Conservation (phyloP, 495 filamentous ascomycete genomes). For the Hypomontagnella submonticulosa region DNA sequence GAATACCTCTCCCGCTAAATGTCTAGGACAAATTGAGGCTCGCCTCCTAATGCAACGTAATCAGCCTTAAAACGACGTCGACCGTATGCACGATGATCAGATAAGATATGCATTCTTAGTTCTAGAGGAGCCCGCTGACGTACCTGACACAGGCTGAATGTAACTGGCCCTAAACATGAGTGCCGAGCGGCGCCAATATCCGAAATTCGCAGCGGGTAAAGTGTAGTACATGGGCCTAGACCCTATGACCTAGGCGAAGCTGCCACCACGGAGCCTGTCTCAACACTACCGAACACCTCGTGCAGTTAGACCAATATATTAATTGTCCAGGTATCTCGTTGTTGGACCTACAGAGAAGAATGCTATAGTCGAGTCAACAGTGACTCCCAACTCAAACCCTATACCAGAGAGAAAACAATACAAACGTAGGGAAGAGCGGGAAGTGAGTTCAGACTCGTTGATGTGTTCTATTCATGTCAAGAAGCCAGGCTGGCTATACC, state of each 20-base stretch:
- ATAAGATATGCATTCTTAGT: slow-evolving; percentile 4
- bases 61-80: slow-evolving; percentile 36
- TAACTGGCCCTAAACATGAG: not conserved
- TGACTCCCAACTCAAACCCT: no score
- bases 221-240: slow-evolving; percentile 3
- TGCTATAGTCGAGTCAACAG: no score
- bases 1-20: not conserved
- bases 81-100: slow-evolving; percentile 24
- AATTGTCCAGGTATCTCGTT: no score
- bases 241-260: not conserved
- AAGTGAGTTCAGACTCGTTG: not conserved
- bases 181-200: slow-evolving; percentile 3
- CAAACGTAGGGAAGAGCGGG: no score
- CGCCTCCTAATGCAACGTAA: slow-evolving; percentile 30
- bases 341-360: not conserved
- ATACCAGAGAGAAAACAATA: not conserved
- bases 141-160: slow-evolving; percentile 23
- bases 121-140: slow-evolving; percentile 10
- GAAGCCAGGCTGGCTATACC: not conserved
- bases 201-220: slow-evolving; percentile 25
- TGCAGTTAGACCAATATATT: no score
- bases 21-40: slow-evolving; percentile 38
- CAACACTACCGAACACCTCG: no score
- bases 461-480: not conserved
- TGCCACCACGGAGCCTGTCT: not conserved